Conservation (phyloP, 2,329 filamentous ascomycete species). For the Calonectria pseudoreteaudii region DNA sequence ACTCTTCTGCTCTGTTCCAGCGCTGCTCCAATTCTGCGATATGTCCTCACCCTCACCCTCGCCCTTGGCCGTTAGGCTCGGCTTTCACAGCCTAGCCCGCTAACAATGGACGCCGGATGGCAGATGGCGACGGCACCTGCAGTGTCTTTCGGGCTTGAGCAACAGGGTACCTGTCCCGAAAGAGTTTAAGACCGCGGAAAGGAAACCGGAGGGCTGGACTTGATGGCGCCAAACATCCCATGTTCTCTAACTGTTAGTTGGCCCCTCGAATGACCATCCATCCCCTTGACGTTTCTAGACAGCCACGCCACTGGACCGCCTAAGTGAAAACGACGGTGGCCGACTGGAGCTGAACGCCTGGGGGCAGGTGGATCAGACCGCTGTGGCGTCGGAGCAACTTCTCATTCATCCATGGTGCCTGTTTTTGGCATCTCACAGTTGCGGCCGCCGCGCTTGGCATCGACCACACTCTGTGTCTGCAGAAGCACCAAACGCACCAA, state of each 20-base stretch:
- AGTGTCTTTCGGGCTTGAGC: constrained; percentile 12
- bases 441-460: constrained; percentile 32
- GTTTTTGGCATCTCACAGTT: constrained; percentile 31
- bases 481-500: constrained; percentile 9
- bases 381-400: constrained; percentile 27
- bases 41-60: not conserved
- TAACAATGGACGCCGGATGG: constrained; percentile 25
- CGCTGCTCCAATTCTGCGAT: constrained; percentile 3
- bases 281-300: constrained; percentile 18
- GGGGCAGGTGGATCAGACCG: constrained; percentile 22
- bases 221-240: constrained; percentile 25
- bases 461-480: constrained; percentile 21
- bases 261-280: constrained; percentile 20
- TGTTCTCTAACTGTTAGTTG: constrained; percentile 25
- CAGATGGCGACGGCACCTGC: constrained; percentile 15
- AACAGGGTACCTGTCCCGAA: constrained; percentile 30
- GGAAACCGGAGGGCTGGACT: constrained; percentile 30
- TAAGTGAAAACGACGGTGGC: constrained; percentile 11
- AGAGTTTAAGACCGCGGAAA: constrained; percentile 39
- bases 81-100: not conserved
- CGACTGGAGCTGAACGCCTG: constrained; percentile 26
- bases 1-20: not conserved
- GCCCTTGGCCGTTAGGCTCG: not conserved
- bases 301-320: constrained; percentile 14
- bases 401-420: constrained; percentile 28